Evolutionary conservation across 345 rosid species (phyloP).

Genomic region (Euphorbia lathyris): DNA sequence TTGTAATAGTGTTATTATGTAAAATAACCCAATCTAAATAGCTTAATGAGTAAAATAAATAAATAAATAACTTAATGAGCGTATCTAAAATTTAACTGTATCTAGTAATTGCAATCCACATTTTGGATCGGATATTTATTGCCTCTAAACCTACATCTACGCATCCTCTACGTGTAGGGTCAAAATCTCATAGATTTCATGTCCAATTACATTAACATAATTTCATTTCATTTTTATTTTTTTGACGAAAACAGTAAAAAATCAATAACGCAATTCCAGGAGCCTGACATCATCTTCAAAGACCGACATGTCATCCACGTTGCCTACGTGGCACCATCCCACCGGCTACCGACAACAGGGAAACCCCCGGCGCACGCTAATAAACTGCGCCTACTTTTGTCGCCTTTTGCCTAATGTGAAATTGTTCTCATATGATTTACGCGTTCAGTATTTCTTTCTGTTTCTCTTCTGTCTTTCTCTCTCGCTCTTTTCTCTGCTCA

Average conservation of each 20-base stretch:
- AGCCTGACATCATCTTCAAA: neutral
- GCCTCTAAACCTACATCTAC: neutral
- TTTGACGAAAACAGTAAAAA: neutral
- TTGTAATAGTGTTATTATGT: too few species aligned
- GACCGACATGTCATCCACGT: slow-evolving; percentile 14
- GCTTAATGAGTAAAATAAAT: too few species aligned
- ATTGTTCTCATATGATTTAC: neutral
- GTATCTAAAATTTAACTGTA: too few species aligned
- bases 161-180: slow-evolving; percentile 4
- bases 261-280: slow-evolving; percentile 15
- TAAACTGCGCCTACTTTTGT: slow-evolving; percentile 28
- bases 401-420: neutral
- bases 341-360: slow-evolving; percentile 59
- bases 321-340: slow-evolving; percentile 40
- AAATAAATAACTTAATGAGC: too few species aligned
- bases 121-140: too few species aligned
- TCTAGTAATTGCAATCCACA: too few species aligned
- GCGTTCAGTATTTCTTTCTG: slow-evolving; percentile 1
- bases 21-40: too few species aligned
- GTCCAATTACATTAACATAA: neutral
- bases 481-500: slow-evolving; percentile 2
- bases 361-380: slow-evolving; percentile 24
- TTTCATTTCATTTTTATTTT: neutral
- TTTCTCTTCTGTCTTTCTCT: neutral
- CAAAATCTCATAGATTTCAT: neutral